Conservation (phyloP, 371 early-diverging fungal genomes). For the Syncephalastrum contaminatum region DNA sequence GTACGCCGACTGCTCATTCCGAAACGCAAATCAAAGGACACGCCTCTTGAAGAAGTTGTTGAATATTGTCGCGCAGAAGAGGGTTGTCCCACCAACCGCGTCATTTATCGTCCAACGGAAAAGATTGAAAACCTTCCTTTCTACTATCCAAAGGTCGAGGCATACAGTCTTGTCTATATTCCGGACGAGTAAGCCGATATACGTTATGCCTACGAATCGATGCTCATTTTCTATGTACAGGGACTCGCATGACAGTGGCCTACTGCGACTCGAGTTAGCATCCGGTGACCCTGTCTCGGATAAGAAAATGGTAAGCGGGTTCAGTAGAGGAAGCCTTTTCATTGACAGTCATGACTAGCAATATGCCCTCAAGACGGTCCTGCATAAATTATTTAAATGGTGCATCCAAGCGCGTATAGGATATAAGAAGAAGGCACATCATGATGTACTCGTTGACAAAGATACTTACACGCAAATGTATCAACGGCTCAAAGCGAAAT, state of each 20-base stretch:
- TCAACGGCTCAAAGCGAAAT: constrained; percentile 61
- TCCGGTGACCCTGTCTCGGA: constrained; percentile 8
- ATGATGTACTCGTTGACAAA: constrained; percentile 73
- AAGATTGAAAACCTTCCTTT: constrained; percentile 52
- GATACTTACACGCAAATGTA: constrained; percentile 65
- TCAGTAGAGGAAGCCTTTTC: neutral
- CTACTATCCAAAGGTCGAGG: constrained; percentile 71
- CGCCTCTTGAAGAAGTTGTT: constrained; percentile 40
- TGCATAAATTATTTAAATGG: constrained; percentile 79
- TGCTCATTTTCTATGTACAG: too few relatives aligned
- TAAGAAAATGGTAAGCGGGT: constrained; percentile 50
- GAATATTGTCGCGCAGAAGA: constrained; percentile 18
- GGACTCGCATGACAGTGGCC: constrained; percentile 2
- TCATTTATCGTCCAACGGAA: constrained; percentile 2
- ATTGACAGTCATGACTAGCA: constrained; percentile 33
- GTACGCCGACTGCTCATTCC: constrained; percentile 20
- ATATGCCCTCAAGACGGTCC: constrained; percentile 59
- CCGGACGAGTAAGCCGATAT: neutral
- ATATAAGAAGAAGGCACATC: constrained; percentile 69
- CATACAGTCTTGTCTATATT: constrained; percentile 44
- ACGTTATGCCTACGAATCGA: too few relatives aligned
- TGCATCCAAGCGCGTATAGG: constrained; percentile 71
- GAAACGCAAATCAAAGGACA: constrained; percentile 63
- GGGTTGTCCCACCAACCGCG: constrained; percentile 11
- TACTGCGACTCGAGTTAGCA: constrained; percentile 30